Base-by-base conservation (phyloP, 1,284 basidiomycete species). In the Leccinum cinnamomeum region DNA sequence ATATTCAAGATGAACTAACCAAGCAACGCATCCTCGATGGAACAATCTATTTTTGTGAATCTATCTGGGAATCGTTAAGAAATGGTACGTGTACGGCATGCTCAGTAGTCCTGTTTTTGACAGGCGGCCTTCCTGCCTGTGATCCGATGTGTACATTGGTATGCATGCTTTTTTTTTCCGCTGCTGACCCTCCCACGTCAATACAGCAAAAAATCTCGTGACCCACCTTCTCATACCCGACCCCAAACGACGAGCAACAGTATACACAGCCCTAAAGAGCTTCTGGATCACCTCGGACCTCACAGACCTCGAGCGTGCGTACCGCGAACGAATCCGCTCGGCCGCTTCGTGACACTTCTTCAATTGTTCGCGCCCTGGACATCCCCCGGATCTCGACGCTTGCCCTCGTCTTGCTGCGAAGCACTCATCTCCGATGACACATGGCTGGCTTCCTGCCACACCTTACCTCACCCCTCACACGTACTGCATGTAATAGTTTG, bases 11-110 rank as follows among this genome's bases (percentile, higher is more conserved):
- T 67, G 75, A 81, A 57, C 78, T 81, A 58, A 82, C 90, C 51
- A 91, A 91, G 72, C 79, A 83, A 61, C 81, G 88, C 30, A 92
- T 93, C 57, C 78, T 91, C 48, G 77, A 83, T 28, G 87, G 87
- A 14, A 77, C 79, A 5, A 75, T 89, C 7, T 81, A 85, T 35
- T 91, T 88, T 67, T 76, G 77, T 23, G 72, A 77, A 28, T 67
- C 77, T 28, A 72, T 82, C 20, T 92, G 91, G 90, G 69, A 72
- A 37, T 64, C 75, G 3, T 71, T 91, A 55, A 76, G 77, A 54
- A 81, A 87, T 65, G 91, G 91, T 91, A 69, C 64, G 83, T 72
- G 46, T 56, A 39, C n/a, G 20, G 58, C 41, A 48, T 35, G 57
- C 55, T n/a, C 10, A 30, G 23, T 28, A 8, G 25, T 57, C 28